These are phyloP conservation scores for Venturia aucupariae DNA, from an alignment of 2,329 filamentous ascomycete species.

Conservation along the genomic window DNA sequence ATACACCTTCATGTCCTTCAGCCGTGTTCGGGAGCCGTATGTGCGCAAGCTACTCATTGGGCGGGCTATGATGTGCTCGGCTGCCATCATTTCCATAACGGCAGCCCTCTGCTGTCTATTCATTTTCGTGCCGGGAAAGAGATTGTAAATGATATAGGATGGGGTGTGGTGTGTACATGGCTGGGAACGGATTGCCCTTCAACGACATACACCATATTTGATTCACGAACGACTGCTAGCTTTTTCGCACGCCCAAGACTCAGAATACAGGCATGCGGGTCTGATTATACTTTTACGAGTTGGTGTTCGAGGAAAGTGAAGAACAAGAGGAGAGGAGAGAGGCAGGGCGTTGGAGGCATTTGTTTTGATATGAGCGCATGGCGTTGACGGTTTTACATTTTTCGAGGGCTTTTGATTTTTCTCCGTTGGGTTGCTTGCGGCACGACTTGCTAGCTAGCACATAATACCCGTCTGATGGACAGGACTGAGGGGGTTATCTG, in stretches of 20 bases:
- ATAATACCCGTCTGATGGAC: neutral
- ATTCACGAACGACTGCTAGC: neutral
- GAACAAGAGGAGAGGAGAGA: neutral
- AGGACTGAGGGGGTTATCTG: neutral
- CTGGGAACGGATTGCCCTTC: neutral
- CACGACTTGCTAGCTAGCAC: neutral
- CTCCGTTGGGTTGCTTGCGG: neutral
- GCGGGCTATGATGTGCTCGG: conserved; percentile 71
- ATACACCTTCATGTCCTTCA: conserved; percentile 92
- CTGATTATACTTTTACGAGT: neutral
- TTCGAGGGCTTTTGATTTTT: neutral
- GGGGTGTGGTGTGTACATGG: neutral
- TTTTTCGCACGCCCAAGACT: neutral
- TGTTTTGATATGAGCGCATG: conserved; percentile 1
- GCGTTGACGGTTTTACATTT: neutral
- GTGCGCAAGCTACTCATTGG: conserved; percentile 78
- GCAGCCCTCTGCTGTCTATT: conserved; percentile 81
- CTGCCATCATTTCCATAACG: conserved; percentile 66
- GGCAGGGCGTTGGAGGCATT: neutral
- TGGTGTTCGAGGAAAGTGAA: neutral
- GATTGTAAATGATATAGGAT: conserved; percentile 41
- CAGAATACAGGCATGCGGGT: neutral
- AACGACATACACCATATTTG: neutral
- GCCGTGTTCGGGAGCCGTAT: conserved; percentile 79
- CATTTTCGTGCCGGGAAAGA: conserved; percentile 86